Conservation (phyloP, 2,329 filamentous ascomycete species). For the Aspergillus fumigatiaffinis region DNA sequence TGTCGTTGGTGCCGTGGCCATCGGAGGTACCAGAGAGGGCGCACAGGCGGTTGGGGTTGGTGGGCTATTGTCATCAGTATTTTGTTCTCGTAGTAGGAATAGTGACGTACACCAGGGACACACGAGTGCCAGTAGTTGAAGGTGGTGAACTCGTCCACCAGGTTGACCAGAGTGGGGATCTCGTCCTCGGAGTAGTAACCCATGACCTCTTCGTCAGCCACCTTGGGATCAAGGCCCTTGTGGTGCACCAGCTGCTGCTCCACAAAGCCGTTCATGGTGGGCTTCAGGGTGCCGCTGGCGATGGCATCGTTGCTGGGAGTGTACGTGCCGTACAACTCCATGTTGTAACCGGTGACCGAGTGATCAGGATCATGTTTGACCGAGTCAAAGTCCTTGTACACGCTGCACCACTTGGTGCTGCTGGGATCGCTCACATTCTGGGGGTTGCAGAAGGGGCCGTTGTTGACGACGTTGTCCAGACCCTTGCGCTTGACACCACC, state of each 20-base stretch:
- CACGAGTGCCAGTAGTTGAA: constrained; percentile 44
- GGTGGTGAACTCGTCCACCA: constrained; percentile 37
- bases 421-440: constrained; percentile 27
- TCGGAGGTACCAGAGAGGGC: constrained; percentile 23
- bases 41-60: constrained; percentile 38
- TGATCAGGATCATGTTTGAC: constrained; percentile 40
- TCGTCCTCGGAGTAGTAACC: constrained; percentile 41
- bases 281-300: constrained; percentile 22
- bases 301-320: constrained; percentile 33
- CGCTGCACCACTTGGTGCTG: constrained; percentile 23
- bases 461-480: constrained; percentile 38
- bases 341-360: constrained; percentile 38
- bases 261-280: constrained; percentile 35
- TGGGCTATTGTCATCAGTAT: constrained; percentile 27
- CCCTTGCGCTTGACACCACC: constrained; percentile 36
- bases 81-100: background rate
- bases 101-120: constrained; percentile 34
- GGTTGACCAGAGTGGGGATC: constrained; percentile 35
- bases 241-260: constrained; percentile 36
- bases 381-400: constrained; percentile 36
- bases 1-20: constrained; percentile 27
- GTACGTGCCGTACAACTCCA: constrained; percentile 40
- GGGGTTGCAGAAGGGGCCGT: constrained; percentile 39
- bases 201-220: constrained; percentile 33
- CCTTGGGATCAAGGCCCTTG: constrained; percentile 21